Evolutionary conservation across 495 filamentous ascomycete genomes (phyloP).

Genomic region (Lasiosphaeria ovina): DNA sequence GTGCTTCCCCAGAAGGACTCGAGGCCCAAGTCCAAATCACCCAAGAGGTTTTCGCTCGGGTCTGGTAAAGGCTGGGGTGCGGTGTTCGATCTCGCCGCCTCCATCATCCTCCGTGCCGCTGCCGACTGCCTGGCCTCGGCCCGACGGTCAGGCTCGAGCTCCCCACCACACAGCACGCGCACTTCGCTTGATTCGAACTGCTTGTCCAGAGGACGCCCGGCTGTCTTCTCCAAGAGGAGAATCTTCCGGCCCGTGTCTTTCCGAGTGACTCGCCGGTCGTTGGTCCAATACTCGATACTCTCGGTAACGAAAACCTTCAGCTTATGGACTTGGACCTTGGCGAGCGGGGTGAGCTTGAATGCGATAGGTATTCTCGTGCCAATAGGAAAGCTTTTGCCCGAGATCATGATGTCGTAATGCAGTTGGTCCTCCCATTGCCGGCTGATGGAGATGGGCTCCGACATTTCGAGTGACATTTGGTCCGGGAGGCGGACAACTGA

Average conservation of each 20-base stretch:
- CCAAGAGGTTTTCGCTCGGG: slow-evolving; percentile 69
- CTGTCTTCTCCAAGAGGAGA: slow-evolving; percentile 84
- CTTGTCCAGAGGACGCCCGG: slow-evolving; percentile 74
- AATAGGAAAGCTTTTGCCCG: slow-evolving; percentile 95
- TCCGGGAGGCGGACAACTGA: slow-evolving; percentile 83
- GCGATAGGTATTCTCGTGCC: slow-evolving; percentile 93
- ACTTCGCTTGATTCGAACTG: slow-evolving; percentile 78
- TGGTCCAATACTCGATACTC: slow-evolving; percentile 89
- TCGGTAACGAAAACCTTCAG: slow-evolving; percentile 96
- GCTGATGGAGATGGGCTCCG: slow-evolving; percentile 95
- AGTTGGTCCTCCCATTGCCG: slow-evolving; percentile 97
- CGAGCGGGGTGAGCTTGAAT: slow-evolving; percentile 93
- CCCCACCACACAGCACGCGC: slow-evolving; percentile 77
- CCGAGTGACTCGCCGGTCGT: slow-evolving; percentile 82
- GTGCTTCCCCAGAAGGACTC: slow-evolving; percentile 75
- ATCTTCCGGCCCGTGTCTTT: slow-evolving; percentile 84
- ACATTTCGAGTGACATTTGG: slow-evolving; percentile 87
- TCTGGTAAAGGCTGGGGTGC: slow-evolving; percentile 44
- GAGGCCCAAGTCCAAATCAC: slow-evolving; percentile 66
- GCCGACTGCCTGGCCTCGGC: slow-evolving; percentile 42
- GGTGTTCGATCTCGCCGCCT: slow-evolving; percentile 34
- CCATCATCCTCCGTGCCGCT: slow-evolving; percentile 34
- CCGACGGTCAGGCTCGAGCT: slow-evolving; percentile 49
- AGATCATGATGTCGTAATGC: slow-evolving; percentile 98
- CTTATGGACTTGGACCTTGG: slow-evolving; percentile 94